Percentiles rank a stretch among this genome's conserved stretches.
Evolutionary conservation across 768 basidiomycete species (phyloP).

Genomic region (Leucosporidium scottii): DNA sequence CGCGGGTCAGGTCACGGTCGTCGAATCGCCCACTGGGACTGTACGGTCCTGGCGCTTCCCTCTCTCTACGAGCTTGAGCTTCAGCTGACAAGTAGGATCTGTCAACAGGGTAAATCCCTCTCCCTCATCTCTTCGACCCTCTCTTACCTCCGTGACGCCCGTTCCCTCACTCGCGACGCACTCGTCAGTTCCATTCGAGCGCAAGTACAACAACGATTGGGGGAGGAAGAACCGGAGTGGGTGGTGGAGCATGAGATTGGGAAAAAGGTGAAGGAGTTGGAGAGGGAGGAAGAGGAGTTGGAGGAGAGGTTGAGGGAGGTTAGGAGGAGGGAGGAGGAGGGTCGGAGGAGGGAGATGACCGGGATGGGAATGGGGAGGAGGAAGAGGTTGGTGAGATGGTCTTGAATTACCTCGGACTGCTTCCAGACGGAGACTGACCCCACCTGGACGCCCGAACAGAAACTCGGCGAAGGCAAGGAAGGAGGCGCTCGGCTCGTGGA

Average conservation of each 20-base stretch:
- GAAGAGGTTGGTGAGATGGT: conserved; percentile 54
- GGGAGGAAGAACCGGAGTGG: conserved; percentile 55
- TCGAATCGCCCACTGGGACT: conserved; percentile 85
- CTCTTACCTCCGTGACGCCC: conserved; percentile 60
- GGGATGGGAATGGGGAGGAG: conserved; percentile 12
- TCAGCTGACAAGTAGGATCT: neutral
- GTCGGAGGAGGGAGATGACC: conserved; percentile 43
- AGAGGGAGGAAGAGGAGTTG: conserved; percentile 39
- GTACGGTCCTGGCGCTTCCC: conserved; percentile 47
- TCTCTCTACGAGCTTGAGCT: neutral
- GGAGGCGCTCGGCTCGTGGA: neutral
- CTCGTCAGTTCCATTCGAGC: conserved; percentile 17
- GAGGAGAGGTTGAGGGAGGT: conserved; percentile 41
- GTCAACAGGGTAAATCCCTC: conserved; percentile 69
- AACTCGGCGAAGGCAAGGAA: neutral
- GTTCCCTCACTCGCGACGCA: conserved; percentile 41
- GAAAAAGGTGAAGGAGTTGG: conserved; percentile 58
- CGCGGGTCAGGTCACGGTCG: conserved; percentile 61
- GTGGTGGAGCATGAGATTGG: conserved; percentile 64
- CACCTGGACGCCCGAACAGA: neutral
- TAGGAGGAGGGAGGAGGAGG: conserved; percentile 32
- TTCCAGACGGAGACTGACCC: neutral
- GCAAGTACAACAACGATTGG: neutral
- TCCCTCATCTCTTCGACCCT: conserved; percentile 69
- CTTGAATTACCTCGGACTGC: neutral